phyloP scores from a whole-genome alignment of 2,329 filamentous ascomycete species.

The Aspergillus brasiliensis region DNA sequence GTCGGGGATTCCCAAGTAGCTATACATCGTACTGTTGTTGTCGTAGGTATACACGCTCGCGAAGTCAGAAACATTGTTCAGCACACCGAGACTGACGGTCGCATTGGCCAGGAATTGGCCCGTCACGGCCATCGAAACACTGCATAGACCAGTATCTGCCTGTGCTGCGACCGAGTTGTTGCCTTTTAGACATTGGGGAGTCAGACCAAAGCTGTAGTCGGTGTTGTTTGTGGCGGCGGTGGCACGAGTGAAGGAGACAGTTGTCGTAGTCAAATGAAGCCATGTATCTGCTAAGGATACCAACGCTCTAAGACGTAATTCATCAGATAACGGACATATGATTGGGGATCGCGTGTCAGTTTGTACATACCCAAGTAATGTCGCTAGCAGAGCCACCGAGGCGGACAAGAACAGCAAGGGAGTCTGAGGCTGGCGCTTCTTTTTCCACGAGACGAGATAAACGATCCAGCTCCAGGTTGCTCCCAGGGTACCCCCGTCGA shows the following conservation, averaged over 20 bases:
- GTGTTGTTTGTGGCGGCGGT: not conserved
- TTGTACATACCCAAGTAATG: not conserved
- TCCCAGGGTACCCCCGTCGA: slow-evolving; percentile 16
- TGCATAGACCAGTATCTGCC: not conserved
- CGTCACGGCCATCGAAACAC: not conserved
- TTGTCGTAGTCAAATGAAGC: slow-evolving; percentile 28
- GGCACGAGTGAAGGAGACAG: slow-evolving; percentile 21
- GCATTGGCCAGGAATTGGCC: not conserved
- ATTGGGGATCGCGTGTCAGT: not conserved
- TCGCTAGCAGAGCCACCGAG: not conserved
- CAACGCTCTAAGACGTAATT: slow-evolving; percentile 6
- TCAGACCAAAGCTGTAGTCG: slow-evolving; percentile 9
- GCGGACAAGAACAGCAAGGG: slow-evolving; percentile 5
- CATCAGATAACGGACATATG: not conserved
- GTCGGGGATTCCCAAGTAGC: not conserved
- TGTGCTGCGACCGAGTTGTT: slow-evolving; percentile 1
- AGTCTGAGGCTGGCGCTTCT: slow-evolving; percentile 10
- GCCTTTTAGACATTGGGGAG: not conserved
- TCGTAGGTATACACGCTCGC: not conserved
- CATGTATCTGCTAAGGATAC: slow-evolving; percentile 27
- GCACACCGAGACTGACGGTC: not conserved
- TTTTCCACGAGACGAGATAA: slow-evolving; percentile 21
- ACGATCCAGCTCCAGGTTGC: slow-evolving; percentile 18
- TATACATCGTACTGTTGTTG: not conserved
- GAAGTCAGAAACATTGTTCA: not conserved